Evolutionary conservation across 2,329 filamentous ascomycete genomes (phyloP).

Genomic region (Aspergillus sclerotialis): DNA sequence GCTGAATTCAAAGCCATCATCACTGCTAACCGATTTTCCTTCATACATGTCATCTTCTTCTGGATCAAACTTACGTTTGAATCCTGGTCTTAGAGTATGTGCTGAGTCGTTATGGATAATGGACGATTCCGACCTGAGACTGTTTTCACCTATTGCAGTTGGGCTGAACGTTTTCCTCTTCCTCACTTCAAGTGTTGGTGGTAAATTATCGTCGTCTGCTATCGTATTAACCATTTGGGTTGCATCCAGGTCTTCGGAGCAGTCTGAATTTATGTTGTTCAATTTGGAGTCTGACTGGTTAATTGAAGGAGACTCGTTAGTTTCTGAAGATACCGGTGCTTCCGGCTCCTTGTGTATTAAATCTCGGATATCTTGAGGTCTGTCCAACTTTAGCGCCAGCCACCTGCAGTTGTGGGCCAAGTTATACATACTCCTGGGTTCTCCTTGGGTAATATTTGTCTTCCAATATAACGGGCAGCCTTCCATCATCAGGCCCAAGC

Average conservation of each 20-base stretch:
- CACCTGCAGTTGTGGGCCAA: background rate
- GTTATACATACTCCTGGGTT: slow-evolving; percentile 47
- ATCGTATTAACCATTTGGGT: slow-evolving; percentile 5
- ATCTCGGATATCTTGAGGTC: slow-evolving; percentile 29
- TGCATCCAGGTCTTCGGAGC: slow-evolving; percentile 2
- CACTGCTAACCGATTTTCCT: slow-evolving; percentile 7
- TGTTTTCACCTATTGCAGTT: background rate
- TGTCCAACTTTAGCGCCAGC: slow-evolving; percentile 11
- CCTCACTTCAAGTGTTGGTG: slow-evolving; percentile 25
- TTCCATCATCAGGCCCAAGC: slow-evolving; percentile 22
- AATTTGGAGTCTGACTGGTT: too few species aligned
- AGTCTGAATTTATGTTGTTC: slow-evolving; percentile 3
- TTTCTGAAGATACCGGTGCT: slow-evolving; percentile 22
- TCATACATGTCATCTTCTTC: slow-evolving; percentile 40
- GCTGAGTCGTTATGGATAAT: slow-evolving; percentile 2
- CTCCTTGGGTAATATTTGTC: slow-evolving; percentile 51
- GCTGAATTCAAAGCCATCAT: slow-evolving; percentile 30
- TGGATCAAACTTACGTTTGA: slow-evolving; percentile 52
- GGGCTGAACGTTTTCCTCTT: slow-evolving; percentile 18
- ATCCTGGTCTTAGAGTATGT: slow-evolving; percentile 37
- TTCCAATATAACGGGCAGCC: slow-evolving; percentile 54
- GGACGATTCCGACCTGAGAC: slow-evolving; percentile 2
- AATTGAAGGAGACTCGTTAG: too few species aligned
- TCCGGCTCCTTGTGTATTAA: slow-evolving; percentile 18
- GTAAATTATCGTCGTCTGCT: slow-evolving; percentile 14